phyloP scores from a whole-genome alignment of 345 rosid genomes.

The Hirschfeldia incana region DNA sequence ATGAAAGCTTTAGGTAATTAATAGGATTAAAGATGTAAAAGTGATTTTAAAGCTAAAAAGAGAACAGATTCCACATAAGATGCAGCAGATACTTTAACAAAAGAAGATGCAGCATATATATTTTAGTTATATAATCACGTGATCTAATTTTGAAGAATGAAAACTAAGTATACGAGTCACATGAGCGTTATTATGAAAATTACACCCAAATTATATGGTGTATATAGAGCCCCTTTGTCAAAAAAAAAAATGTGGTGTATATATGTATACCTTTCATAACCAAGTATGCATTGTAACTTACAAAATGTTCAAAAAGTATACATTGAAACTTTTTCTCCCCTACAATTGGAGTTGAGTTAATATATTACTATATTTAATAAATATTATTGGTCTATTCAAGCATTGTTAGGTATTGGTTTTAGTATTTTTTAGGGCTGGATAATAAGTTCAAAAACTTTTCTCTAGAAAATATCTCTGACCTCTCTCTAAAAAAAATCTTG shows the following conservation, averaged over 20 bases:
- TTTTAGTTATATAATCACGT: conserved; percentile 33
- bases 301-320: neutral
- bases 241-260: neutral
- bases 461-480: too few relatives aligned
- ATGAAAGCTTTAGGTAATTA: conserved; percentile 6
- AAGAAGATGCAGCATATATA: conserved; percentile 10
- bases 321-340: neutral
- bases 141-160: conserved; percentile 28
- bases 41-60: conserved; percentile 25
- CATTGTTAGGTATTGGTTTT: neutral
- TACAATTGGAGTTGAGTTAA: neutral
- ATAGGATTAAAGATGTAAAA: conserved; percentile 6
- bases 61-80: conserved; percentile 14
- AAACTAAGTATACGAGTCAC: conserved; percentile 25
- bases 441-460: too few relatives aligned
- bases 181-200: conserved; percentile 9
- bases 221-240: neutral
- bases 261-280: conserved; percentile 2
- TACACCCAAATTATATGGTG: neutral
- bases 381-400: neutral
- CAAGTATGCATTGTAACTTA: neutral
- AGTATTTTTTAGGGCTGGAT: neutral
- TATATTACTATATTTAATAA: neutral
- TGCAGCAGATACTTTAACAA: conserved; percentile 11
- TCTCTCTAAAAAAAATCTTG: too few relatives aligned